phyloP scores from a whole-genome alignment of 2,329 filamentous ascomycete genomes.

The Phyllosticta citrichinensis region DNA sequence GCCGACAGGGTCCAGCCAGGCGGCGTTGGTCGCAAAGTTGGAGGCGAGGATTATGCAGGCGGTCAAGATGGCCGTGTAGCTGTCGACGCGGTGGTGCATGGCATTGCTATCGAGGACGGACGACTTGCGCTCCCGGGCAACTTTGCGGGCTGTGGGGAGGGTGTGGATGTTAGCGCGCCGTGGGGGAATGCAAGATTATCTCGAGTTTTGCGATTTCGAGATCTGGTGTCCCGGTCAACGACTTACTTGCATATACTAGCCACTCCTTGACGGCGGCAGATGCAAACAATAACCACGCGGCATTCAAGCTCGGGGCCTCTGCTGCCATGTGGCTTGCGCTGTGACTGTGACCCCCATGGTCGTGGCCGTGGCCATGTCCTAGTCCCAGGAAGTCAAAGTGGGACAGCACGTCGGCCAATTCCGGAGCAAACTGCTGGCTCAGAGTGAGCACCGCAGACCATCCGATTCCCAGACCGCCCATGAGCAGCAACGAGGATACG shows the following conservation, averaged over 20 bases:
- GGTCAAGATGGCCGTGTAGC: constrained; percentile 87
- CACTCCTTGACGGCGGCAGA: constrained; percentile 93
- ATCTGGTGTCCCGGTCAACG: neutral
- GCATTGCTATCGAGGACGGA: constrained; percentile 94
- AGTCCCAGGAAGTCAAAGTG: constrained; percentile 38
- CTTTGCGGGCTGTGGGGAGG: constrained; percentile 66
- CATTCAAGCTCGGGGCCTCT: constrained; percentile 69
- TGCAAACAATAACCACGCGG: constrained; percentile 84
- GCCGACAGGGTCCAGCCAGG: constrained; percentile 90
- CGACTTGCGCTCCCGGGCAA: constrained; percentile 87
- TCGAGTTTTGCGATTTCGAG: neutral
- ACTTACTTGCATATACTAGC: constrained; percentile 83
- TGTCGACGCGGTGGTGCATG: constrained; percentile 92
- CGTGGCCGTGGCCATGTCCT: constrained; percentile 55
- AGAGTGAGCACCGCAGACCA: constrained; percentile 52
- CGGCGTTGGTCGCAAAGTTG: constrained; percentile 73
- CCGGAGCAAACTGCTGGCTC: constrained; percentile 39
- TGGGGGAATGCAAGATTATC: neutral
- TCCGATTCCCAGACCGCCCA: constrained; percentile 87
- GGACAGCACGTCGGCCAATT: constrained; percentile 32
- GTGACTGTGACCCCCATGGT: constrained; percentile 24
- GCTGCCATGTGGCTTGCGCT: constrained; percentile 36
- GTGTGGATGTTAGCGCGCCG: constrained; percentile 15
- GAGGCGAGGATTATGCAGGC: constrained; percentile 81
- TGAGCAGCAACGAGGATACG: constrained; percentile 81